Conservation (phyloP, 1,284 basidiomycete species). For the Xerocomus minutiporus region DNA sequence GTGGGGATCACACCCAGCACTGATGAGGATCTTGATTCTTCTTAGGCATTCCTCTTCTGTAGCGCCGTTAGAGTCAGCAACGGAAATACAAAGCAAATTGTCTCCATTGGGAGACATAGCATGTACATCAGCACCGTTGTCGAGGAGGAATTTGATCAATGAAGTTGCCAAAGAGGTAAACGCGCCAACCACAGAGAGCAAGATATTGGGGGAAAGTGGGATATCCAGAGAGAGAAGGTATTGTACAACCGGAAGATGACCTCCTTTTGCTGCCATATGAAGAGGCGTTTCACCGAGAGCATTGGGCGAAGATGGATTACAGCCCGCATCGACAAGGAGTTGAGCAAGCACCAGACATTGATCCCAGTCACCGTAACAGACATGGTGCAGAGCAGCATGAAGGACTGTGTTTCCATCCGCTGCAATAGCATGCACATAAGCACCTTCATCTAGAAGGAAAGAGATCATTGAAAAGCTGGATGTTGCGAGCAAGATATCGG, state of each 20-base stretch:
- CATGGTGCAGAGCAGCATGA: background rate
- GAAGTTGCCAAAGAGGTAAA: background rate
- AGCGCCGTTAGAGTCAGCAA: background rate
- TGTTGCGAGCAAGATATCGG: constrained; percentile 4
- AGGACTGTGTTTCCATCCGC: constrained; percentile 4
- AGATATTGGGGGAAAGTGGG: background rate
- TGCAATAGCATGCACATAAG: background rate
- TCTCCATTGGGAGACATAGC: background rate
- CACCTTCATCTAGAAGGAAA: background rate
- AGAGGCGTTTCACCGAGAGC: background rate
- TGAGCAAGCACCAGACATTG: background rate
- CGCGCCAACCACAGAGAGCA: background rate
- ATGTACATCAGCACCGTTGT: background rate
- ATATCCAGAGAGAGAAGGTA: background rate
- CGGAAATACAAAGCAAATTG: background rate
- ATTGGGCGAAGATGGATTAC: constrained; percentile 1
- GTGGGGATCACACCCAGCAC: constrained; percentile 7
- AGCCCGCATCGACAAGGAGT: constrained; percentile 2
- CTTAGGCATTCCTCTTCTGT: background rate
- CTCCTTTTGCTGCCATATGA: background rate
- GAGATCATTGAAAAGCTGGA: background rate
- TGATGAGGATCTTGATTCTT: background rate
- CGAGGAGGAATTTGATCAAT: constrained; percentile 4
- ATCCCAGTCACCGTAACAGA: too few species aligned
- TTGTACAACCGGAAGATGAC: background rate